A percentile compares a stretch with the other conserved stretches of the same genome.
Evolutionary conservation across 345 rosid genomes (phyloP).

Genomic region (Brassica cretica): DNA sequence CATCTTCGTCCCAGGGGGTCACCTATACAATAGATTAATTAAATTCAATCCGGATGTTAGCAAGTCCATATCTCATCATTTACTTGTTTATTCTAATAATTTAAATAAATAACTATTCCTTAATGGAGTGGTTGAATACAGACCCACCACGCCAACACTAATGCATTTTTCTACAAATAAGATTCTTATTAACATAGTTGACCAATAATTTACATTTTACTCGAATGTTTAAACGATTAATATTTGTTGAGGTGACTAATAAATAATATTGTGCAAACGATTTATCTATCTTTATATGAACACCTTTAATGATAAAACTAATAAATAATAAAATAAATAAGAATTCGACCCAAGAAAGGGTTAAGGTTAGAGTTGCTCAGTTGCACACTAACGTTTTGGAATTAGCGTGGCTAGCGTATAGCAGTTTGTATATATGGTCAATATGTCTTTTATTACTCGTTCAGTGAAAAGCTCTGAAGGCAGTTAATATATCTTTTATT

Average conservation of each 20-base stretch:
- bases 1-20: too few relatives aligned
- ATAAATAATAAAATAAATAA: background rate
- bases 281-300: background rate
- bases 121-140: background rate
- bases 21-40: too few relatives aligned
- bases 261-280: background rate
- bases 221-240: background rate
- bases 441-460: background rate
- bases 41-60: background rate
- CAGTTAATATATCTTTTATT: background rate
- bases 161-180: background rate
- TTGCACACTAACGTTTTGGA: background rate
- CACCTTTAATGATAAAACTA: background rate
- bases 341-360: background rate
- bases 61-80: background rate
- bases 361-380: too few relatives aligned
- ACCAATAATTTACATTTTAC: background rate
- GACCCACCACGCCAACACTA: background rate
- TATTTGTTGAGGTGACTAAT: background rate
- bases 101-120: background rate
- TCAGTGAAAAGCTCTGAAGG: background rate
- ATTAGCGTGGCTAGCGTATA: background rate
- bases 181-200: background rate
- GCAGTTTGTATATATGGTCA: background rate
- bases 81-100: background rate